Conservation (phyloP, 768 basidiomycete genomes). For the Termitomyces titanicus region DNA sequence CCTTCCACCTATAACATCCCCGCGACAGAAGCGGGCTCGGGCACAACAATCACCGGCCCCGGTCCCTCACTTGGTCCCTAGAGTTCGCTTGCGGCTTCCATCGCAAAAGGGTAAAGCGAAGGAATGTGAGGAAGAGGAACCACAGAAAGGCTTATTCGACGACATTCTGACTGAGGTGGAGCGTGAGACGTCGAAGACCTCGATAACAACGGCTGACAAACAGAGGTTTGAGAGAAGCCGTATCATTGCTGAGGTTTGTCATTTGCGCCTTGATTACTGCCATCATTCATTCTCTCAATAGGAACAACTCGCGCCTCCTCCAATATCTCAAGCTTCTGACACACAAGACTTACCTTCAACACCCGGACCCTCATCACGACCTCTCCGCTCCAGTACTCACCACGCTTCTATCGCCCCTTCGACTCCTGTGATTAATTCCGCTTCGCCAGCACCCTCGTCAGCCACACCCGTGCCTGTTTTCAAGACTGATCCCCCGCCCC, state of each 20-base stretch:
- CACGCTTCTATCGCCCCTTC: conserved; percentile 33
- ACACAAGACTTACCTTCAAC: conserved; percentile 23
- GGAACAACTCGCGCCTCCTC: conserved; percentile 45
- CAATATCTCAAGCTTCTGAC: conserved; percentile 19
- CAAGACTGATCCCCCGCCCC: conserved; percentile 31
- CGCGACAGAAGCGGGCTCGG: conserved; percentile 42
- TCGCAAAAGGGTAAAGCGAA: conserved; percentile 65
- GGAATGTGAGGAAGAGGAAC: conserved; percentile 62
- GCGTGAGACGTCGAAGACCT: conserved; percentile 69
- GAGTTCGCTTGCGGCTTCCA: conserved; percentile 44
- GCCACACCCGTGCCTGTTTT: conserved; percentile 31
- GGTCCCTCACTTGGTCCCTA: conserved; percentile 26
- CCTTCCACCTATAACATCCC: conserved; percentile 13
- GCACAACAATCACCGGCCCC: conserved; percentile 33
- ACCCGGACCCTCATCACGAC: conserved; percentile 55
- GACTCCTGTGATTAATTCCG: conserved; percentile 38
- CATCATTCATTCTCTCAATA: conserved; percentile 19
- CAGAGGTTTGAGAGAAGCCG: conserved; percentile 71
- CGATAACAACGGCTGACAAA: conserved; percentile 58
- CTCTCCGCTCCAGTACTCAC: conserved; percentile 55
- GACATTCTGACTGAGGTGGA: conserved; percentile 70
- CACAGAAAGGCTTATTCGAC: conserved; percentile 70
- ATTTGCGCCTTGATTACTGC: conserved; percentile 5
- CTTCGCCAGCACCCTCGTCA: conserved; percentile 30
- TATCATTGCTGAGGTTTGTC: conserved; percentile 67